These are phyloP conservation scores for Protea cynaroides DNA, from an alignment of 164 flowering plant genomes.

Conservation along the genomic window DNA sequence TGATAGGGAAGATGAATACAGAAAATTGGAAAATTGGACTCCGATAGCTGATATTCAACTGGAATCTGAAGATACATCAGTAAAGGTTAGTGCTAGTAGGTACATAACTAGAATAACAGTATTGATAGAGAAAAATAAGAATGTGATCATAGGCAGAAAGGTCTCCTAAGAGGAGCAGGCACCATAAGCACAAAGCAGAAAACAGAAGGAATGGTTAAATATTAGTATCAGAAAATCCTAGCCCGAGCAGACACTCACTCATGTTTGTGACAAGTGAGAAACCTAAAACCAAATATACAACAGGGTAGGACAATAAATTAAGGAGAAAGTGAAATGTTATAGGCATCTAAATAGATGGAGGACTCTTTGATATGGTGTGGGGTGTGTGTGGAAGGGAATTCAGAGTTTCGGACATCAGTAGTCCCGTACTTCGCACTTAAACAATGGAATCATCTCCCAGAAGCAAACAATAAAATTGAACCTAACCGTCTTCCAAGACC, in stretches of 20 bases:
- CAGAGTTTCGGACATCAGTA: background rate
- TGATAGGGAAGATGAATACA: background rate
- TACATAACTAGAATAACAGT: background rate
- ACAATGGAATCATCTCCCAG: no score
- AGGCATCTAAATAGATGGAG: background rate
- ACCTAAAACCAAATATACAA: background rate
- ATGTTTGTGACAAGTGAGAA: background rate
- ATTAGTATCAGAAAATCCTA: background rate
- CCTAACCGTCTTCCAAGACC: background rate
- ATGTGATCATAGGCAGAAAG: background rate
- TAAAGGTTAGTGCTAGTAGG: background rate
- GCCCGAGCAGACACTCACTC: background rate
- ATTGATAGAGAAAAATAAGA: background rate
- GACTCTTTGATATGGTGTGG: background rate
- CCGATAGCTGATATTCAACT: background rate
- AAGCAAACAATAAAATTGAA: background rate
- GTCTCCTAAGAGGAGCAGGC: background rate
- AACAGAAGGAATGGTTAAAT: background rate
- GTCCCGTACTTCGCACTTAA: background rate
- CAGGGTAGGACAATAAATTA: background rate
- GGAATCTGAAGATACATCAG: background rate
- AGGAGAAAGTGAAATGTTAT: background rate
- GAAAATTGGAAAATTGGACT: background rate
- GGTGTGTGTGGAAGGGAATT: no score
- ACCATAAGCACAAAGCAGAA: background rate